Base-by-base conservation (phyloP, 2,329 filamentous ascomycete species). In the Alternaria novae-zelandiae region DNA sequence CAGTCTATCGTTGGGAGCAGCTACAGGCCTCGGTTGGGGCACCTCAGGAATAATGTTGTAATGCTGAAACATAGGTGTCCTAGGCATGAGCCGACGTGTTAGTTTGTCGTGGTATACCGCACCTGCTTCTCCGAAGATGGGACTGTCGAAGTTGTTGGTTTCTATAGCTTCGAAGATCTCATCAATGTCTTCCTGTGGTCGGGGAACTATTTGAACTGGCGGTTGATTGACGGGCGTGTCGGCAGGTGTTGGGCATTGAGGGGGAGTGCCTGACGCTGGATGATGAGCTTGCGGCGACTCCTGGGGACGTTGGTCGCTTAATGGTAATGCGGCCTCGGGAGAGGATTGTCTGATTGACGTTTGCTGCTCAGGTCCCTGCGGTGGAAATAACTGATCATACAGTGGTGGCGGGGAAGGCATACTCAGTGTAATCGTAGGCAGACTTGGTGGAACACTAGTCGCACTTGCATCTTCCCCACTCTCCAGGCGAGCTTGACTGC, bases 91-190 rank as follows among this genome's bases (percentile, higher is more conserved):
- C 2, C 15, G n/a, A 6, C 13, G 23, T 6, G 12, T 26, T 3
- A 13, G 43, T 5, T 30, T 32, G 9, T 57, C 28, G 13, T n/a
- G 28, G 21, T 49, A 57, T 3, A 15, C 28, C 8, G 26, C 17
- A 17, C 54, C 54, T 47, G 54, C 20, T 15, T 25, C 25, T 1
- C 54, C 44, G 21, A 57, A 57, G 28, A 57, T 41, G 21, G 54
- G 28, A 2, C 20, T 21, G 28, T 49, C 28, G 21, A 57, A 49
- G 4, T 41, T 36, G 3, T 44, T 44, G 15, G 26, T 44, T 8
- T 7, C 17, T n/a, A 49, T 57, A 5, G 54, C 54, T n/a, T 57
- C 26, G 10, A 57, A 15, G 0, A 57, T 57, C 1, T 17, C n/a
- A 13, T 57, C 13, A 5, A 49, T 26, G 7, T 57, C 54, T 36